Base-by-base conservation (phyloP, 306 rosid species). In the Styphnolobium japonicum region DNA sequence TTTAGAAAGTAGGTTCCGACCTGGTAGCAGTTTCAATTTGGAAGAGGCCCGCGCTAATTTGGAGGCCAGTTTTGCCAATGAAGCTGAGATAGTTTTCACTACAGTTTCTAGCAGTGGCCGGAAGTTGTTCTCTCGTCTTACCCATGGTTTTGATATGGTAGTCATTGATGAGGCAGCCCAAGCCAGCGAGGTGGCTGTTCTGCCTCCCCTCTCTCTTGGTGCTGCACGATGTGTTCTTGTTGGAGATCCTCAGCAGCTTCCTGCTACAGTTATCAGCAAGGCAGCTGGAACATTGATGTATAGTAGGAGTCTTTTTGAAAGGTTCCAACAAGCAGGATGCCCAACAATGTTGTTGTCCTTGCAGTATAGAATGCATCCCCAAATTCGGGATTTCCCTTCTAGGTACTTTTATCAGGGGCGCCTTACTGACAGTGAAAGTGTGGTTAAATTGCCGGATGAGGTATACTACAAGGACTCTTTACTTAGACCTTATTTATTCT, bases 231-330 rank as follows among this genome's bases (percentile, higher is more conserved):
- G 99, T 75, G 99, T 95, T 86, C 98, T 95, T 66, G 98, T 95
- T 64, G 99, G 99, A 85, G 99, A 95, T 86, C 99, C 99, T 58
- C 99, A 95, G 86, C 98, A 95, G 88, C 99, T 93, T 81, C 99
- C 99, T 31, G 98, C 99, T 10, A 95, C 98, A 21, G 99, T 95
- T 82, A 95, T 95, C 71, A 95, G 99, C 88, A 95, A 95, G 93
- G 99, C 99, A 21, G 98, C 99, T 27, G 99, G 99, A 73, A 95
- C 98, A 48, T 84, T 95, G 90, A 84, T 95, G 84, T 95, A 95
- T 70, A 95, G 98, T 83, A 87, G 99, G 79, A 95, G 99, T 80
- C 97, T 95, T 67, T 95, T 95, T 61, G 98, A 95, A 79, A 91
- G 99, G 84, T 95, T 95, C 88, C 99, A 92, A 87, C 98, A 84